These are phyloP conservation scores for Nakataea oryzae DNA, from an alignment of 2,329 filamentous ascomycete species.

Conservation along the genomic window DNA sequence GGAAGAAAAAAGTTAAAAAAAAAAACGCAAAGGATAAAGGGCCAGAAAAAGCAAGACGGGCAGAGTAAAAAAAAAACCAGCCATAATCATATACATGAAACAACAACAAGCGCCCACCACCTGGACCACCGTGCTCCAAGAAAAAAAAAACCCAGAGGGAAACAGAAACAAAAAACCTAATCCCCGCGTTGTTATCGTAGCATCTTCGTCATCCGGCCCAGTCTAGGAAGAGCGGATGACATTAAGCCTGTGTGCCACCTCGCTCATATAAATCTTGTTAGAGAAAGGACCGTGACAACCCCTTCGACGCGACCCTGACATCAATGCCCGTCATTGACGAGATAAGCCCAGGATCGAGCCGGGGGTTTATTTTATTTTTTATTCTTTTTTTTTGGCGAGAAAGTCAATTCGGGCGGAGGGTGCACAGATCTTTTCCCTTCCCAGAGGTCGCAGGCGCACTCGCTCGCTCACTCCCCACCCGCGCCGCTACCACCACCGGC, in stretches of 20 bases:
- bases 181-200: no score
- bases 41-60: neutral
- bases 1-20: neutral
- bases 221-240: neutral
- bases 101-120: neutral
- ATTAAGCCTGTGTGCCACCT: neutral
- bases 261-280: neutral
- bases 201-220: neutral
- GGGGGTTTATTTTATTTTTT: neutral
- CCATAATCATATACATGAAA: neutral
- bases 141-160: neutral
- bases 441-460: no score
- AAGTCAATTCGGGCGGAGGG: no score
- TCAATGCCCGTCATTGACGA: no score
- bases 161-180: no score
- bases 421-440: no score
- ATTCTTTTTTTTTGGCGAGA: neutral
- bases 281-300: neutral
- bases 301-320: neutral
- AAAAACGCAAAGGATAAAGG: no score
- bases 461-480: neutral
- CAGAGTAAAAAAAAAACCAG: neutral
- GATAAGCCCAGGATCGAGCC: no score
- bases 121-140: neutral
- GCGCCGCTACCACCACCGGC: neutral